A percentile compares a stretch with the other conserved stretches of the same genome.
Evolutionary conservation across 2,329 filamentous ascomycete species (phyloP).

Genomic region (Pseudomassariella vexata): DNA sequence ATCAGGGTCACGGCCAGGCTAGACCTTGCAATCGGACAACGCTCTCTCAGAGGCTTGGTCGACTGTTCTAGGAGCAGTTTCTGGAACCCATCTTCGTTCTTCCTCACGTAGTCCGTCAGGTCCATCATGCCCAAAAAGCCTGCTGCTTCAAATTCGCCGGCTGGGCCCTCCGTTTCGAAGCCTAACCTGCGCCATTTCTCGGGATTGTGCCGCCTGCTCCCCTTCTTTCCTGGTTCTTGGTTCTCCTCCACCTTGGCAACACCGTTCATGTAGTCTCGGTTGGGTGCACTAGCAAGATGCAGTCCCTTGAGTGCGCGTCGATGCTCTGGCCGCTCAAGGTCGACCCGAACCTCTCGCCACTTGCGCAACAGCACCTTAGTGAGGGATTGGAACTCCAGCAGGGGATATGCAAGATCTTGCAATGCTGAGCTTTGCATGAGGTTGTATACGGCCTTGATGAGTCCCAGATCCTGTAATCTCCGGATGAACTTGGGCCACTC

Average conservation of each 20-base stretch:
- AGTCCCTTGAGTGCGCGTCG: slow-evolving; percentile 79
- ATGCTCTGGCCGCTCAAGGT: slow-evolving; percentile 84
- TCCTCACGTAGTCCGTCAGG: slow-evolving; percentile 85
- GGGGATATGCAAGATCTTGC: slow-evolving; percentile 81
- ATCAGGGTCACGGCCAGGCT: slow-evolving; percentile 83
- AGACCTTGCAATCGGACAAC: slow-evolving; percentile 82
- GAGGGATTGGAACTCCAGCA: slow-evolving; percentile 88
- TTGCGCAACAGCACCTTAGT: slow-evolving; percentile 83
- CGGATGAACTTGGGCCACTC: slow-evolving; percentile 98
- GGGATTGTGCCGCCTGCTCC: slow-evolving; percentile 69
- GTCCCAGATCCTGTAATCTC: slow-evolving; percentile 81
- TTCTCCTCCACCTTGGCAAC: slow-evolving; percentile 29
- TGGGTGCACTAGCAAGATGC: slow-evolving; percentile 73
- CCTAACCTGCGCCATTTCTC: slow-evolving; percentile 91
- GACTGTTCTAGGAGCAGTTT: slow-evolving; percentile 89
- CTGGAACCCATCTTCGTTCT: slow-evolving; percentile 87
- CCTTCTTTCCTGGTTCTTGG: slow-evolving; percentile 44
- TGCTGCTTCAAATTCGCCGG: slow-evolving; percentile 75
- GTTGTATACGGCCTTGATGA: slow-evolving; percentile 85
- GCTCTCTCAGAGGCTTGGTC: slow-evolving; percentile 60
- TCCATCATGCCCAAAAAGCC: slow-evolving; percentile 98
- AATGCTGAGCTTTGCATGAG: slow-evolving; percentile 93
- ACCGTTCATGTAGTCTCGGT: slow-evolving; percentile 21
- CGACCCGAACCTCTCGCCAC: slow-evolving; percentile 81
- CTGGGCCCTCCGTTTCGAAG: slow-evolving; percentile 85